Conservation (phyloP, 2,329 filamentous ascomycete genomes). For the Daldinia sp. region DNA sequence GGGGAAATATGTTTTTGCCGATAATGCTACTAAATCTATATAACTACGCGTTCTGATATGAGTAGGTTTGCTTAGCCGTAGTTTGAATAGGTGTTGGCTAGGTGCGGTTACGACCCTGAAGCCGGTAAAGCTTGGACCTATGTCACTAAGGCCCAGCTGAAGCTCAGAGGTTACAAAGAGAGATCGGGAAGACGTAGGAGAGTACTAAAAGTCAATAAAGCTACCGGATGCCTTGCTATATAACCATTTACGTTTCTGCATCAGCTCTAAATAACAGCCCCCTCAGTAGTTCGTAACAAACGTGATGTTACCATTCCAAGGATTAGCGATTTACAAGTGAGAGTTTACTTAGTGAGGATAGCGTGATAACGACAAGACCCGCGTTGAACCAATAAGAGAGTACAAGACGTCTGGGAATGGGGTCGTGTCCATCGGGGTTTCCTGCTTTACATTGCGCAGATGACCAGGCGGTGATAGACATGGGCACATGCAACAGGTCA, state of each 20-base stretch:
- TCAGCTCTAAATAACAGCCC: neutral
- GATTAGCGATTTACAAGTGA: conserved; percentile 10
- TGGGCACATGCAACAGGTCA: conserved; percentile 26
- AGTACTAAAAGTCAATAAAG: neutral
- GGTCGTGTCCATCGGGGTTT: conserved; percentile 10
- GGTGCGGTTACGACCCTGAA: neutral
- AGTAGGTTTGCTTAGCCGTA: neutral
- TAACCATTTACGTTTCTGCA: neutral
- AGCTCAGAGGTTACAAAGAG: neutral
- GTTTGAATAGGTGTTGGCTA: neutral
- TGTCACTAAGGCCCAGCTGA: neutral
- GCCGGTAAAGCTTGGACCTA: neutral
- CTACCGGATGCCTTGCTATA: neutral
- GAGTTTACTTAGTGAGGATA: conserved; percentile 22
- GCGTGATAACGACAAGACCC: conserved; percentile 13
- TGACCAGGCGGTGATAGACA: conserved; percentile 29
- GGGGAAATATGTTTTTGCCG: neutral
- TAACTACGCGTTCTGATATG: neutral
- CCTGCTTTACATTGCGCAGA: conserved; percentile 7
- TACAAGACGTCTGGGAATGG: conserved; percentile 20
- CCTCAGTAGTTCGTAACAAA: neutral
- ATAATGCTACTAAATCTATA: neutral
- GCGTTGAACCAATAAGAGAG: conserved; percentile 23
- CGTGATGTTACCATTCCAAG: conserved; percentile 11
- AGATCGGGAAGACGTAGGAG: neutral